These are phyloP conservation scores for Fusarium pseudocircinatum DNA, from an alignment of 2,329 filamentous ascomycete species.

Conservation along the genomic window DNA sequence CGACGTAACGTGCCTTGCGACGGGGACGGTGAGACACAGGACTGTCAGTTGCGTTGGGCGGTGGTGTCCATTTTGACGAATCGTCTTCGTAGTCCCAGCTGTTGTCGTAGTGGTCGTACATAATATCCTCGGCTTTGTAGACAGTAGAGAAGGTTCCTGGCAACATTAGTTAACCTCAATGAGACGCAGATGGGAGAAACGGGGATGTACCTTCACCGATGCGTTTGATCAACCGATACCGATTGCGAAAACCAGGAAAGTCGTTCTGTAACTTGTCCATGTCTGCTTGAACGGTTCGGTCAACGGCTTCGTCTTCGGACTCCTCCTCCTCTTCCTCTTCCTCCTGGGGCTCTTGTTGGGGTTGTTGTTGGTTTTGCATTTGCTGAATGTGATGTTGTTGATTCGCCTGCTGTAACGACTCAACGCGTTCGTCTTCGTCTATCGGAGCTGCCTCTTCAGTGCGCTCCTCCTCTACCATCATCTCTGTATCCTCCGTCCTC, in stretches of 20 bases:
- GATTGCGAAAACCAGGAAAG: constrained; percentile 84
- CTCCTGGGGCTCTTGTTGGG: constrained; percentile 37
- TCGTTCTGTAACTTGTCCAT: constrained; percentile 85
- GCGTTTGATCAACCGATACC: constrained; percentile 91
- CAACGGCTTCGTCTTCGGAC: constrained; percentile 70
- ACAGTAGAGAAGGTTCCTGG: constrained; percentile 97
- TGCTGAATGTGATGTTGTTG: constrained; percentile 29
- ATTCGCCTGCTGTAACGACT: constrained; percentile 37
- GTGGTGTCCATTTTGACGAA: constrained; percentile 73
- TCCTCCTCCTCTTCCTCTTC: constrained; percentile 55
- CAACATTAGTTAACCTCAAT: constrained; percentile 15
- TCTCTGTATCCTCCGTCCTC: constrained; percentile 60
- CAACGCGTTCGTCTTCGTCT: constrained; percentile 39
- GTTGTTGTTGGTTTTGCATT: constrained; percentile 25
- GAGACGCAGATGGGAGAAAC: not conserved
- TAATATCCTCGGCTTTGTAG: constrained; percentile 95
- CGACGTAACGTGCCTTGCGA: constrained; percentile 76
- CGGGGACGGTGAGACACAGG: constrained; percentile 45
- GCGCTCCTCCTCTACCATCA: constrained; percentile 57
- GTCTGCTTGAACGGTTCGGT: constrained; percentile 79
- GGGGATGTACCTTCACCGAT: constrained; percentile 84
- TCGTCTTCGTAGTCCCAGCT: constrained; percentile 83
- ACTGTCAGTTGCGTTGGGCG: constrained; percentile 64
- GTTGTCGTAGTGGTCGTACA: constrained; percentile 85
- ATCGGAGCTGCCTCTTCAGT: constrained; percentile 39